Base-by-base conservation (phyloP, 2,329 filamentous ascomycete species). In the Fusarium mundagurra region DNA sequence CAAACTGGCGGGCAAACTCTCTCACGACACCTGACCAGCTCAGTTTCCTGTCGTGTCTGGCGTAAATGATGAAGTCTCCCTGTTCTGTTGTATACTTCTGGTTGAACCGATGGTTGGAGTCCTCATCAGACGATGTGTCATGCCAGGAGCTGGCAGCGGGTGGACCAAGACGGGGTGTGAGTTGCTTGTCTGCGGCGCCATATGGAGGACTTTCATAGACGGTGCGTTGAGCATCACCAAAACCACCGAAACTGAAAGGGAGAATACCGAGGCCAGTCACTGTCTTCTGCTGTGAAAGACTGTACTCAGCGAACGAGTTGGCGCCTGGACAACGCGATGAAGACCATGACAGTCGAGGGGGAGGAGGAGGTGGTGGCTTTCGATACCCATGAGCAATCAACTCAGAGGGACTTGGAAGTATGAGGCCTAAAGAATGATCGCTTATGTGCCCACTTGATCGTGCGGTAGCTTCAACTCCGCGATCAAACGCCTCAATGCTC, bases 151-250 rank as follows among this genome's bases (percentile, higher is more conserved):
- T 58, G 16, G 9, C 20, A 10, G 20, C 6, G 22, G 81, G 70
- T 50, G 79, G 75, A 68, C 75, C 76, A 31, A 81, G 82, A 71
- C 82, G 82, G 81, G 41, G 84, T 83, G 8, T 78, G 70, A 69
- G 81, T 81, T 82, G 39, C 83, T 29, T 20, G 20, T 31, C 34
- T 55, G 24, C 51, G 3, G 20, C 14, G 14, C 29, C 18, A 2
- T 16, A 39, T 18, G 36, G 27, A 11, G 24, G 16, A 8, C 12
- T 55, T 10, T 9, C 27, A 5, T 55, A 22, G 5, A 10, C 6
- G 16, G 8, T n/a, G 4, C 9, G 16, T 22, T 11, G 27, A 55
- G 8, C 8, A 41, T 41, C n/a, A 38, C 6, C 8, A 7, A 27
- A n/a, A 3, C 50, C 10, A 20, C n/a, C 11, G 41, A 18, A 2